Evolutionary conservation across 2,329 filamentous ascomycete species (phyloP).

Genomic region (Xylaria polymorpha): DNA sequence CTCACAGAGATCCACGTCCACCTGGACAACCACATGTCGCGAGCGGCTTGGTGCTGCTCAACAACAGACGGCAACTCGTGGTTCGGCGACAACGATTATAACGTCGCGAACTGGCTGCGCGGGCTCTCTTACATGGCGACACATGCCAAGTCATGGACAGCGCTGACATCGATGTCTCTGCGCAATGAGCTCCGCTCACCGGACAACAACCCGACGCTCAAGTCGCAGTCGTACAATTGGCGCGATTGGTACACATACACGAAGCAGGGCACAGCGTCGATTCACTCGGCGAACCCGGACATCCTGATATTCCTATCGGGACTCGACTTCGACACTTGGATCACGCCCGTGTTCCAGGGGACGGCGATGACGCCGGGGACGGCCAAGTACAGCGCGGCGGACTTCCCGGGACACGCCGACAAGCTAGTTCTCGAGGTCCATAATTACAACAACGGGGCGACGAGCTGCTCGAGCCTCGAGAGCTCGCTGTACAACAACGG

Average conservation of each 20-base stretch:
- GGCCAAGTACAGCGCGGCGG: slow-evolving; percentile 55
- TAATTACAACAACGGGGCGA: slow-evolving; percentile 67
- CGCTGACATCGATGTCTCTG: slow-evolving; percentile 61
- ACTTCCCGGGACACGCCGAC: slow-evolving; percentile 62
- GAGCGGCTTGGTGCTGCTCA: slow-evolving; percentile 68
- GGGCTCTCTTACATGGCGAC: slow-evolving; percentile 70
- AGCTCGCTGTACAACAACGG: slow-evolving; percentile 62
- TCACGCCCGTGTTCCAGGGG: slow-evolving; percentile 63
- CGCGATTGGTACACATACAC: slow-evolving; percentile 64
- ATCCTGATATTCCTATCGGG: slow-evolving; percentile 70
- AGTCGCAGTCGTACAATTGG: slow-evolving; percentile 64
- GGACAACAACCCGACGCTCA: slow-evolving; percentile 50
- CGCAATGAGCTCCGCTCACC: slow-evolving; percentile 66
- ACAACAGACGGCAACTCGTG: slow-evolving; percentile 67
- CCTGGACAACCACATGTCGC: slow-evolving; percentile 71
- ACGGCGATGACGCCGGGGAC: slow-evolving; percentile 60
- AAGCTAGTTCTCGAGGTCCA: slow-evolving; percentile 71
- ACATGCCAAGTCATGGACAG: slow-evolving; percentile 63
- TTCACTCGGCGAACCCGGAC: slow-evolving; percentile 63
- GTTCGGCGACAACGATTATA: slow-evolving; percentile 71
- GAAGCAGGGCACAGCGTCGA: slow-evolving; percentile 59
- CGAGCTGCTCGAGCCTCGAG: slow-evolving; percentile 60
- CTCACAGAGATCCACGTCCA: slow-evolving; percentile 63
- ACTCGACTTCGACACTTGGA: slow-evolving; percentile 66
- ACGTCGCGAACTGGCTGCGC: slow-evolving; percentile 68